Conservation (phyloP, 2,329 filamentous ascomycete species). For the Cladophialophora yegresii region DNA sequence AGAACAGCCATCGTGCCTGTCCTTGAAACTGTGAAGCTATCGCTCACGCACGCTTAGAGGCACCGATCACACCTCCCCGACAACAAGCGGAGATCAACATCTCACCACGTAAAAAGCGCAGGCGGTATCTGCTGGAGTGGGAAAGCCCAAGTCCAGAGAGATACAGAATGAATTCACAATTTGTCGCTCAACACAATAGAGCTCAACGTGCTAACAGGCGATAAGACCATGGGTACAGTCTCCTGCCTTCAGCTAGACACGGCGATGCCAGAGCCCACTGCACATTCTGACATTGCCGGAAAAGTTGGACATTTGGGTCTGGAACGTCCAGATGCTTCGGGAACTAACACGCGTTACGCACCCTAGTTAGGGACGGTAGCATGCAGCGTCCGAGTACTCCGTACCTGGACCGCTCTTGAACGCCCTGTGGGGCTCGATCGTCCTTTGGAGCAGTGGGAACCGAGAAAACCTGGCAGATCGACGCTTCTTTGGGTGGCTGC, state of each 20-base stretch:
- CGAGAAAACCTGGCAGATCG: not conserved
- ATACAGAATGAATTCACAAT: not conserved
- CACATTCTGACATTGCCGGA: not conserved
- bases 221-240: not conserved
- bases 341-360: not conserved
- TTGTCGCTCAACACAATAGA: not conserved
- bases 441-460: not conserved
- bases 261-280: not conserved
- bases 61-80: not conserved
- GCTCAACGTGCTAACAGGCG: not conserved
- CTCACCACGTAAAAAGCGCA: conserved; percentile 2
- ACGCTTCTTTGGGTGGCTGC: not conserved
- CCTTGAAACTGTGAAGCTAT: not conserved
- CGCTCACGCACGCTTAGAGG: not conserved
- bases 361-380: too few species aligned
- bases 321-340: conserved; percentile 10
- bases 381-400: too few species aligned
- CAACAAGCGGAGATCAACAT: not conserved
- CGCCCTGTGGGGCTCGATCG: not conserved
- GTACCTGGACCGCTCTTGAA: not conserved
- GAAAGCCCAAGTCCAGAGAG: not conserved
- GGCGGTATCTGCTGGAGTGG: not conserved
- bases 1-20: conserved; percentile 5
- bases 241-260: not conserved
- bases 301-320: conserved; percentile 3